Base-by-base conservation (phyloP, 805 yeast species). In the Danielozyma ontarioensis region DNA sequence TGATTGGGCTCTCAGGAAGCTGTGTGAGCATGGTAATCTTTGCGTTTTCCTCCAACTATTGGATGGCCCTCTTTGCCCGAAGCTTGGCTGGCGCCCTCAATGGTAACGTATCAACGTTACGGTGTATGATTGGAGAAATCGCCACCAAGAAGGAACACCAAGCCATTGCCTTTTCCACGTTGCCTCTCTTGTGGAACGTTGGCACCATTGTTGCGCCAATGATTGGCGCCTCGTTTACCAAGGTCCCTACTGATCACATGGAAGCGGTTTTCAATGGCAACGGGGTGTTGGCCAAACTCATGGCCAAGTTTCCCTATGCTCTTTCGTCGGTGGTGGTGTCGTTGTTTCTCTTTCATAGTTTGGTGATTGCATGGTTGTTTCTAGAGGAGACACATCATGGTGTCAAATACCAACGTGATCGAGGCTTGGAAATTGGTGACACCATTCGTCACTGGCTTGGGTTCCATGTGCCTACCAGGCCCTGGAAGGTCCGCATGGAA, bases 311-410 rank as follows among this genome's bases (percentile, higher is more conserved):
- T 28, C 58, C 58, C 5, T 53, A 48, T 28, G 55, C 55, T 1
- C 32, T 50, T 15, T 51, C 57, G 11, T 50, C 48, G 24, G 33
- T 53, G 3, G 55, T 53, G 17, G 55, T 51, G 29, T 34, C 51
- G 10, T n/a, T 21, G 10, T 33, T 45, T 12, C 41, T 49, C 25
- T 25, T 34, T n/a, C 11, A 33, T 14, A 36, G 48, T 18, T 41
- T 45, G 1, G 2, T 39, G 8, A 18, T 42, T 4, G 53, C 51
- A 5, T 45, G 40, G 10, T 36, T 53, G n/a, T 53, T 51, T 31
- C 36, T 53, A 25, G 51, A 53, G 32, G 58, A 53, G 32, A 46
- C 58, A 4, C 46, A 48, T 27, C 33, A 27, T 7, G 31, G 30
- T 14, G 36, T 33, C 10, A 32, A 33, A 5, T 28, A 37, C 17